A percentile compares a stretch with the other conserved stretches of the same genome.
These are phyloP conservation scores for Alternaria burnsii DNA, from an alignment of 2,329 filamentous ascomycete species.

Conservation along the genomic window DNA sequence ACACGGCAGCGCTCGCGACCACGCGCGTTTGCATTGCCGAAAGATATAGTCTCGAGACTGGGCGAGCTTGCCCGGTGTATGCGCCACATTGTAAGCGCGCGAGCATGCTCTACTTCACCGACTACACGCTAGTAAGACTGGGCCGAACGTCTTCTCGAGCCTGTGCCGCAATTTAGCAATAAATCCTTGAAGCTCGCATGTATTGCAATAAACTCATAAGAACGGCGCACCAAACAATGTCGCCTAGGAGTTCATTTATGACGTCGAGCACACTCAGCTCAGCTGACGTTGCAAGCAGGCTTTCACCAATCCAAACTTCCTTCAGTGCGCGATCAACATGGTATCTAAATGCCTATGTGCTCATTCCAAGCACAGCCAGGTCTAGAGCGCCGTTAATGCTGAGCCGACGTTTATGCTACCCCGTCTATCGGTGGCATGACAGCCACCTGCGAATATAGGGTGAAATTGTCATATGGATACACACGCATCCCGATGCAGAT, in stretches of 20 bases:
- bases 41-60: neutral
- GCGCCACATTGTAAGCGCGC: constrained; percentile 13
- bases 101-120: constrained; percentile 12
- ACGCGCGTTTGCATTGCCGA: neutral
- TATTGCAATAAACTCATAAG: neutral
- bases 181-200: neutral
- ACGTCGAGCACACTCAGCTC: constrained; percentile 5
- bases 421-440: neutral
- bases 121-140: constrained; percentile 11
- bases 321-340: neutral
- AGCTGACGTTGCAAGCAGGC: constrained; percentile 1
- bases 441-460: constrained; percentile 9
- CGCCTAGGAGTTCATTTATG: neutral
- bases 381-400: constrained; percentile 11
- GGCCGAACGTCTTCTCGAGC: neutral
- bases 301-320: neutral
- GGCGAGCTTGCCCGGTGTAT: constrained; percentile 14
- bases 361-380: constrained; percentile 8
- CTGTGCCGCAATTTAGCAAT: constrained; percentile 9
- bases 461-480: neutral
- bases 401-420: constrained; percentile 2
- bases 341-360: neutral
- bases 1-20: neutral
- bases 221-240: neutral
- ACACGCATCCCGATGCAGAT: constrained; percentile 4